Base-by-base conservation (phyloP, 164 flowering plant species). In the Vitis rupestris region DNA sequence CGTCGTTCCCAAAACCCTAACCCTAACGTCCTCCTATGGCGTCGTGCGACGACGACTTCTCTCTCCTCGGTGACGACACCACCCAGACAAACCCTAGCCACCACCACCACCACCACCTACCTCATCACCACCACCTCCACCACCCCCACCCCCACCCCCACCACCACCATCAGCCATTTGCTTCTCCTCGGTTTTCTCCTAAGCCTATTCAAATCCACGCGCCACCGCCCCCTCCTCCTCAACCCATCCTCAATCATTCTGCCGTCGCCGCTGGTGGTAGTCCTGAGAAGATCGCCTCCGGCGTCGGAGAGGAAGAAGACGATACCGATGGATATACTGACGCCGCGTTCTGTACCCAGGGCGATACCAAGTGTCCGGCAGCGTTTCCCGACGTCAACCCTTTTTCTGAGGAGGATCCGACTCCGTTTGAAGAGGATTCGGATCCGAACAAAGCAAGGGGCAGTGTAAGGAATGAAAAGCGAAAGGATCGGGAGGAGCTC, bases 11-110 rank as follows among this genome's bases (percentile, higher is more conserved):
- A 13, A 62, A 57, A 73, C 77, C 76, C 82, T 76, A 75, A 74
- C 80, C 78, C 76, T 79, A 67, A 77, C 80, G 76, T 64, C 79
- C 65, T 47, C 48, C 61, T 56, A 88, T 84, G 92, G 87, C 90
- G 16, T 79, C 87, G 61, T 84, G 84, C 80, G 86, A 82, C 81
- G 91, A 87, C 78, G 91, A 87, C 64, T 87, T 84, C 79, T 67
- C 87, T 58, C 82, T 85, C 78, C 83, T 87, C 73, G 79, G 69
- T 16, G 83, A 77, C 63, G 85, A 84, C 68, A 70, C 66, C 78
- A 67, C 59, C 67, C 78, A 64, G 31, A 17, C 76, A 30, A 70
- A 72, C 70, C 73, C 69, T 50, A 54, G 47, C 58, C 80, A 77
- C 63, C 76, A 64, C 44, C 67, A 60, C 56, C 71, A 44, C 65